Percentiles rank a stretch among this genome's conserved stretches.
These are phyloP conservation scores for Alternaria consortialis DNA, from an alignment of 2,329 filamentous ascomycete species.

Conservation along the genomic window DNA sequence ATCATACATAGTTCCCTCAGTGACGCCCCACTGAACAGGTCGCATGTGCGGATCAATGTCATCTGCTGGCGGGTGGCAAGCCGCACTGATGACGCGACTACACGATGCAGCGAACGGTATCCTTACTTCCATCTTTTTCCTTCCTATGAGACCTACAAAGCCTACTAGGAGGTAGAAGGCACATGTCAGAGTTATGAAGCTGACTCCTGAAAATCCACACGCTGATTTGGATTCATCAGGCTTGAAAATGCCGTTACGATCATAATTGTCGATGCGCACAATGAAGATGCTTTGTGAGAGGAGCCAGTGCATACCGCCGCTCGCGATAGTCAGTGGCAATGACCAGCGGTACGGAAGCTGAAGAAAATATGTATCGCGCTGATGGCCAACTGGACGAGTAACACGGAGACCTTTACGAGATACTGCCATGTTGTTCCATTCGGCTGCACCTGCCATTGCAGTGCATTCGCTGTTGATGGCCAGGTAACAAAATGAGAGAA, in stretches of 20 bases:
- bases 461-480: too few relatives aligned
- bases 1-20: background rate
- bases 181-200: background rate
- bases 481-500: background rate
- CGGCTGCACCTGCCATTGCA: too few relatives aligned
- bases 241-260: background rate
- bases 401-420: background rate
- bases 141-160: background rate
- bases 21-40: conserved; percentile 35
- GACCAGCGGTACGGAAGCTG: background rate
- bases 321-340: background rate
- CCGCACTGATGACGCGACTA: conserved; percentile 50
- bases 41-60: conserved; percentile 18
- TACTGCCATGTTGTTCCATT: background rate
- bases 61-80: conserved; percentile 28
- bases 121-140: conserved; percentile 72
- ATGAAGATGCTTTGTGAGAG: background rate
- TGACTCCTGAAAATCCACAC: background rate
- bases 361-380: background rate
- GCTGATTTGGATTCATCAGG: background rate
- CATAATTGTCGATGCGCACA: background rate
- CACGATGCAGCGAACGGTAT: conserved; percentile 83
- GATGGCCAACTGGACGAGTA: background rate
- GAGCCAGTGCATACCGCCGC: background rate
- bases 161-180: background rate